Evolutionary conservation across 805 yeast species (phyloP).

Genomic region (Ogataea thermomethanolica): DNA sequence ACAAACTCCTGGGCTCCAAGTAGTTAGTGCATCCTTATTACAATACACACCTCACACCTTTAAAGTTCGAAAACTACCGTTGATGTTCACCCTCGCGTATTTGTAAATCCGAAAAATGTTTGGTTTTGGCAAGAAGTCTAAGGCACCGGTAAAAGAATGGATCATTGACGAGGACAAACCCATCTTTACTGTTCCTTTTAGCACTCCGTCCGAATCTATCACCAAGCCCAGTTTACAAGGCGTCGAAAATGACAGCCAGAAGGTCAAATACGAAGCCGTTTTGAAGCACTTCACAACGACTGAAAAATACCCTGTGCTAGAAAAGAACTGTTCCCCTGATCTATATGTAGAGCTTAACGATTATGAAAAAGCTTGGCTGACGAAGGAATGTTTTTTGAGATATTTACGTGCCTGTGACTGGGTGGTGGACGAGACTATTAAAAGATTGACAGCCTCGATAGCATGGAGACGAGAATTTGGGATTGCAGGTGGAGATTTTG

Average conservation of each 20-base stretch:
- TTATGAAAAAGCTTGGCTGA: slow-evolving; percentile 82
- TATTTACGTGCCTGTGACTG: slow-evolving; percentile 93
- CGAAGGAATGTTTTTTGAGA: slow-evolving; percentile 84
- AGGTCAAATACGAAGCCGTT: slow-evolving; percentile 54
- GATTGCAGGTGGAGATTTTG: slow-evolving; percentile 47
- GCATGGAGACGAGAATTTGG: slow-evolving; percentile 97
- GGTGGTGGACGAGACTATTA: slow-evolving; percentile 64
- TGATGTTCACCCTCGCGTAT: neutral
- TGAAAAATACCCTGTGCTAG: slow-evolving; percentile 46
- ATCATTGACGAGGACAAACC: slow-evolving; percentile 25
- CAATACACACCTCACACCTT: slow-evolving; percentile 4
- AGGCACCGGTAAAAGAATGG: slow-evolving; percentile 25
- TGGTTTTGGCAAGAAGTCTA: slow-evolving; percentile 27
- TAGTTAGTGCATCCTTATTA: neutral
- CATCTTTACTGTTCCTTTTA: slow-evolving; percentile 44
- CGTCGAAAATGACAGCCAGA: slow-evolving; percentile 49
- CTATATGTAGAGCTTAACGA: slow-evolving; percentile 38
- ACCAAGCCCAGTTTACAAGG: slow-evolving; percentile 44
- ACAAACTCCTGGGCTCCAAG: slow-evolving; percentile 20
- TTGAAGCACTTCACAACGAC: slow-evolving; percentile 55
- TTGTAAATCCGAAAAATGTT: slow-evolving; percentile 21
- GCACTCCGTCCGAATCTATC: slow-evolving; percentile 40
- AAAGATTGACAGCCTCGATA: slow-evolving; percentile 68
- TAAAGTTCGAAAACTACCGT: neutral
- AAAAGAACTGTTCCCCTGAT: slow-evolving; percentile 35